A percentile compares a stretch with the other conserved stretches of the same genome.
Evolutionary conservation across 768 basidiomycete species (phyloP).

Genomic region (Lentinula aciculospora): DNA sequence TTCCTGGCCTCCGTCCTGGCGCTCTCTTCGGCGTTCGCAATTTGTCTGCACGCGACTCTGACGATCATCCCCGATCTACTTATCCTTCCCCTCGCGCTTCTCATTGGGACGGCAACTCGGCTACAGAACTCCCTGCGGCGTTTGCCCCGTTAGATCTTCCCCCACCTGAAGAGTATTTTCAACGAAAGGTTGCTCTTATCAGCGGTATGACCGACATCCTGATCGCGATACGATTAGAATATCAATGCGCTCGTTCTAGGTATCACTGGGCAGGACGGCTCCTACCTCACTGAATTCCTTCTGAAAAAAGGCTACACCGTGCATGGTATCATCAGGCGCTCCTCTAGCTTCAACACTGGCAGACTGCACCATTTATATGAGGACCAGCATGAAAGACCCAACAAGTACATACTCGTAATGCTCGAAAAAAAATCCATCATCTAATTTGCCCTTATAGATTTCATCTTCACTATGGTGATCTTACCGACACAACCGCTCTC

Average conservation of each 20-base stretch:
- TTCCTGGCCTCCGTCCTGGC: background rate
- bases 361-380: conserved; percentile 90
- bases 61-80: background rate
- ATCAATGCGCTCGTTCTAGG: conserved; percentile 37
- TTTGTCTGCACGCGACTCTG: background rate
- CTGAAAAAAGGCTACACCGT: conserved; percentile 87
- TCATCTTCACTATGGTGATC: conserved; percentile 86
- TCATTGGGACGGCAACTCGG: conserved; percentile 4
- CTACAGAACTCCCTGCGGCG: conserved; percentile 14
- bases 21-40: background rate
- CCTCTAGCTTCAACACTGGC: conserved; percentile 97
- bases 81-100: background rate
- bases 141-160: conserved; percentile 57
- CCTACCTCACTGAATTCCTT: conserved; percentile 85
- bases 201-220: conserved; percentile 49
- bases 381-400: conserved; percentile 80
- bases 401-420: conserved; percentile 30
- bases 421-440: background rate
- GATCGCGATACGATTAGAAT: conserved; percentile 8
- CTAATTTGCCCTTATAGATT: conserved; percentile 35
- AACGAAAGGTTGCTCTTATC: conserved; percentile 91
- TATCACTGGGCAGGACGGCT: conserved; percentile 95
- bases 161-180: conserved; percentile 75
- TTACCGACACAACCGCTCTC: conserved; percentile 94
- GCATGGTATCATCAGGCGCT: conserved; percentile 94